These are phyloP conservation scores for Naganishia albida DNA, from an alignment of 1,284 basidiomycete species.

Conservation along the genomic window DNA sequence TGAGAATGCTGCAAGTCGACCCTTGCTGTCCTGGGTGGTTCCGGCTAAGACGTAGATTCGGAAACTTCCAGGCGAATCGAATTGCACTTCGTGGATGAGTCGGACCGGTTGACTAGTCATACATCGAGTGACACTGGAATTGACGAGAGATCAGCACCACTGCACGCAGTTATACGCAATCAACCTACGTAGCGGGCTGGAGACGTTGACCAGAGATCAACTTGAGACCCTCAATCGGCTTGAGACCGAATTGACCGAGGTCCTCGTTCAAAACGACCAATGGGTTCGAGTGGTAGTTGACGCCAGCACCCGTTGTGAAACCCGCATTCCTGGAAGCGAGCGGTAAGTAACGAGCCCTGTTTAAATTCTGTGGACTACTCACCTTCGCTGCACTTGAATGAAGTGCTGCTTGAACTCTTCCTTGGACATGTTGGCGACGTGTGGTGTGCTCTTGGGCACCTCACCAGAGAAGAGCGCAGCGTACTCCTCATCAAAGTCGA, in stretches of 20 bases:
- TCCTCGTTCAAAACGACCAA: slow-evolving; percentile 33
- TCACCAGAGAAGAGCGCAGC: slow-evolving; percentile 74
- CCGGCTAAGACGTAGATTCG: slow-evolving; percentile 70
- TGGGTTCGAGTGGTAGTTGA: slow-evolving; percentile 30
- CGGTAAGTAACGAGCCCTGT: slow-evolving; percentile 57
- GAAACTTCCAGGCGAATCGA: slow-evolving; percentile 63
- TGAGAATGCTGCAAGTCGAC: slow-evolving; percentile 22
- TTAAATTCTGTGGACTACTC: slow-evolving; percentile 36
- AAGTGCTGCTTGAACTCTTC: slow-evolving; percentile 58
- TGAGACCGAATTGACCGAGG: slow-evolving; percentile 26
- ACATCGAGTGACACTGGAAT: slow-evolving; percentile 62
- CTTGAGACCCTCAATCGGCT: slow-evolving; percentile 30
- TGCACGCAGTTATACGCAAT: not conserved
- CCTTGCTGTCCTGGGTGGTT: slow-evolving; percentile 52
- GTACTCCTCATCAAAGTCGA: slow-evolving; percentile 74
- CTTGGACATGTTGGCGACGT: slow-evolving; percentile 65
- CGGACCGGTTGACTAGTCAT: slow-evolving; percentile 66
- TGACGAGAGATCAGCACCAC: not conserved
- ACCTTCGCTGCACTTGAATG: slow-evolving; percentile 55
- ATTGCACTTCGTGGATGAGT: slow-evolving; percentile 68
- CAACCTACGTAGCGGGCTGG: slow-evolving; percentile 30
- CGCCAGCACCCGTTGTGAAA: slow-evolving; percentile 58
- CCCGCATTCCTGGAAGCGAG: slow-evolving; percentile 56
- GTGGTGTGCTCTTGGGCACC: slow-evolving; percentile 61
- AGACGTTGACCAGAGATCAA: slow-evolving; percentile 31